Evolutionary conservation across 2,329 filamentous ascomycete genomes (phyloP).

Genomic region (Cytospora piceae): DNA sequence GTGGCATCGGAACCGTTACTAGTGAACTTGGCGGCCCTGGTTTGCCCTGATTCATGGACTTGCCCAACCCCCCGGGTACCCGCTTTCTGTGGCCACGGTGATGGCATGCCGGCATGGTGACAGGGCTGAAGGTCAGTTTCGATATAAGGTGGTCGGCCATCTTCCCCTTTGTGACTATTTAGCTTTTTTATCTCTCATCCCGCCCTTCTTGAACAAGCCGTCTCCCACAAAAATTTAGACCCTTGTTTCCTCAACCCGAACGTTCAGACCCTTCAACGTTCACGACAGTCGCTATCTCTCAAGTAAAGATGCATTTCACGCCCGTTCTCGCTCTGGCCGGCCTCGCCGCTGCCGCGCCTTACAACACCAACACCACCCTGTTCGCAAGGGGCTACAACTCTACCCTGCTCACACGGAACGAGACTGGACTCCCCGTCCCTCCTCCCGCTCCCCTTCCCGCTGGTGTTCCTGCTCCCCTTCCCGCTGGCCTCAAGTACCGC

Average conservation of each 20-base stretch:
- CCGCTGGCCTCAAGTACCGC: conserved; percentile 6
- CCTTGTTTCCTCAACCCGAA: conserved; percentile 8
- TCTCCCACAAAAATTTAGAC: conserved; percentile 2
- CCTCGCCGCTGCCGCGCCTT: conserved; percentile 21
- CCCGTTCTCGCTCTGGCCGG: conserved; percentile 18
- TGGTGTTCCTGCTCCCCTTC: background rate
- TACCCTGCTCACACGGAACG: background rate
- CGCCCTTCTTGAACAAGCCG: background rate
- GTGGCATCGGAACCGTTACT: background rate
- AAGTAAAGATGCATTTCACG: conserved; percentile 21
- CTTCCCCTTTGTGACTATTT: background rate
- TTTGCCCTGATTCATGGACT: background rate
- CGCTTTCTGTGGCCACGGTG: background rate
- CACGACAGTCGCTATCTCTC: background rate
- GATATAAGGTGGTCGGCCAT: background rate
- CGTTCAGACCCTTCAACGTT: background rate
- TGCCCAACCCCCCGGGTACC: conserved; percentile 1
- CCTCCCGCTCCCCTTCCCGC: background rate
- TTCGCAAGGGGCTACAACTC: background rate
- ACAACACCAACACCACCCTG: background rate
- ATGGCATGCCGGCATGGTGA: background rate
- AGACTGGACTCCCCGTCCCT: no score
- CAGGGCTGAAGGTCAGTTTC: background rate
- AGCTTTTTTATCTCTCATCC: background rate
- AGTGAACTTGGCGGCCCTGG: background rate